Evolutionary conservation across 768 basidiomycete species (phyloP), one percentile per base, ranked within the genome.

Genomic region (Rhodosporidiobolus sp.): DNA sequence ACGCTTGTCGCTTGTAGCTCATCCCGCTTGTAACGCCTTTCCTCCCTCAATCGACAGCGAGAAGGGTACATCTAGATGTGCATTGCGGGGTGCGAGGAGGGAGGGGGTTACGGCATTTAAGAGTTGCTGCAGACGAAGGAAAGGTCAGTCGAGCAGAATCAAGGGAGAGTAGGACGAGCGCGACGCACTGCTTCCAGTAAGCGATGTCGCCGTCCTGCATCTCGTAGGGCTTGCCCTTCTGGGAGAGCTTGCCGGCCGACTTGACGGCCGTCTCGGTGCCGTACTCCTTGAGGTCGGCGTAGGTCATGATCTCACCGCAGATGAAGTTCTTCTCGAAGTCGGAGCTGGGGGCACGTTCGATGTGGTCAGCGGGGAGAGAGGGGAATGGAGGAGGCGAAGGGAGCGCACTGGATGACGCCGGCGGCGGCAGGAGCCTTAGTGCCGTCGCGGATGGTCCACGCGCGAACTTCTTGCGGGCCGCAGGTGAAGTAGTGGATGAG

Each of bases 311-410:
- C 82, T 97, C 95, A 81, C 93, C 94, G 74, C 93, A 96, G 32
- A 97, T 90, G 77, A 96, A 96, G 83, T 96, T 94, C 82, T 95
- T 91, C 84, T 97, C 93, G 80, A 98, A 97, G 82, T 97, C 94
- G 63, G 92, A 89, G 85, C 90, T 92, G 71, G 4, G 45, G 2
- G 11, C 3, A 28, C 8, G 5, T 7, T 30, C 24, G 28, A 5
- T 24, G 24, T 52, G 14, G 43, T 34, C 49, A 50, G 60, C 62
- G 55, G 52, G 53, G 17, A 69, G 20, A 38, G 9, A 32, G 32
- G 55, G 14, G n/a, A 26, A 48, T 52, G 63, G 55, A 52, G 32
- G 34, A 61, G 10, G 46, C 70, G 65, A 61, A 67, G 45, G 26
- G 26, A 70, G n/a, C 69, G 49, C 58, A 92, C 90, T 98, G 95